Percentiles rank a stretch among this genome's conserved stretches.
phyloP scores from a whole-genome alignment of 495 filamentous ascomycete genomes.

The Podospora didyma region DNA sequence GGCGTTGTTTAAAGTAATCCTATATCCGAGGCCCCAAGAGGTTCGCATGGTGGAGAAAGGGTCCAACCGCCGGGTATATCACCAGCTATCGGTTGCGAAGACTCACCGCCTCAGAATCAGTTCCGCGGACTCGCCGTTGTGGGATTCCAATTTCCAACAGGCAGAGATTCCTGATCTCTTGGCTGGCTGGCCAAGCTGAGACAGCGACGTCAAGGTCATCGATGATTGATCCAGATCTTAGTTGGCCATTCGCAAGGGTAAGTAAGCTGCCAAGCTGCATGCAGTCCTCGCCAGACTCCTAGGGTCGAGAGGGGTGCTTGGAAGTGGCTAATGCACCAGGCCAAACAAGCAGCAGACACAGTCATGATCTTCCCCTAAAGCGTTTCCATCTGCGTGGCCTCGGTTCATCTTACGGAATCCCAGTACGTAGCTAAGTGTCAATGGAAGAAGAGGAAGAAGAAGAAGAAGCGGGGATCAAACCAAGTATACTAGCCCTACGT shows the following conservation, averaged over 20 bases:
- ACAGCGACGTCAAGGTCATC: neutral
- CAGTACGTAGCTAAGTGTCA: no score
- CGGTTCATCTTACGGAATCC: no score
- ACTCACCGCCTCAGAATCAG: neutral
- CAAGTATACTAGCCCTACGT: no score
- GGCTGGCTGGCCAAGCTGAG: no score
- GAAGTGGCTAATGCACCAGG: slow-evolving; percentile 6
- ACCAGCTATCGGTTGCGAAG: neutral
- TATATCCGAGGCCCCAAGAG: neutral
- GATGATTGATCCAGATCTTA: slow-evolving; percentile 16
- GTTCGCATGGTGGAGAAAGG: neutral
- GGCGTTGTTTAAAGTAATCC: neutral
- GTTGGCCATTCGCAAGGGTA: slow-evolving; percentile 9
- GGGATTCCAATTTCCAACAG: no score
- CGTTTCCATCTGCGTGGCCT: neutral
- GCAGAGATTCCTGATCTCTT: no score
- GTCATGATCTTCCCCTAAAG: neutral
- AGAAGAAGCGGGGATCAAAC: no score
- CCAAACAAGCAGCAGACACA: slow-evolving; percentile 7
- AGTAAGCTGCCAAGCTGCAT: no score
- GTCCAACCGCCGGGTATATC: neutral
- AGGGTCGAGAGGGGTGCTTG: neutral
- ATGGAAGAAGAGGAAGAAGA: no score
- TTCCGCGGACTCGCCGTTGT: no score
- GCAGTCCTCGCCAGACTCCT: no score